phyloP scores from a whole-genome alignment of 2,329 filamentous ascomycete genomes.

The Beauveria sp. region DNA sequence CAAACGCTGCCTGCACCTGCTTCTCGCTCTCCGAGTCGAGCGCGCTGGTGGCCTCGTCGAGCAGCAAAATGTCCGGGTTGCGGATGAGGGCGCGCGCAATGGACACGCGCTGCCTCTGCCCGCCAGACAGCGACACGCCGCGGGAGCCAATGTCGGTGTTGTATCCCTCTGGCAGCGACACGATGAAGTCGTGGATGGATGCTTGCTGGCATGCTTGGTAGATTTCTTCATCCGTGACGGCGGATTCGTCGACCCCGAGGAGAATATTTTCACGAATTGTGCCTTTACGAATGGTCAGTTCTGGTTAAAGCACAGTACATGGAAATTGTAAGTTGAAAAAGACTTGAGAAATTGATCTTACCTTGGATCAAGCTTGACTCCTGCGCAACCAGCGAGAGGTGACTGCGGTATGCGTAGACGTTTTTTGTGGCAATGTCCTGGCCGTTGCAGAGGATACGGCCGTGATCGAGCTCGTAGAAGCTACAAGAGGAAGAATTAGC shows the following conservation, averaged over 20 bases:
- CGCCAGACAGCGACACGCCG: constrained; percentile 59
- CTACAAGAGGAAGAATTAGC: constrained; percentile 18
- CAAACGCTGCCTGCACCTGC: constrained; percentile 58
- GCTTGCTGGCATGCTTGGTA: constrained; percentile 52
- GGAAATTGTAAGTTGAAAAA: too few relatives aligned
- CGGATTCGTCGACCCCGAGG: constrained; percentile 50
- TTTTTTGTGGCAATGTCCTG: constrained; percentile 51
- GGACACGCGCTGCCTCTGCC: constrained; percentile 62
- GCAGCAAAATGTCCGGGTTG: constrained; percentile 54
- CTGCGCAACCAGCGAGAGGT: constrained; percentile 65
- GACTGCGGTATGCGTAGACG: constrained; percentile 53
- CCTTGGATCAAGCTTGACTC: constrained; percentile 66
- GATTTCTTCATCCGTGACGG: constrained; percentile 43
- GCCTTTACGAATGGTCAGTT: constrained; percentile 21
- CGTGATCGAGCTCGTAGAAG: constrained; percentile 62
- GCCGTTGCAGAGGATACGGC: constrained; percentile 57
- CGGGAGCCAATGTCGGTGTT: constrained; percentile 59
- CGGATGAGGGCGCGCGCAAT: constrained; percentile 63
- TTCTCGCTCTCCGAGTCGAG: constrained; percentile 57
- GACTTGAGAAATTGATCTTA: constrained; percentile 13
- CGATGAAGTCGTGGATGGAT: constrained; percentile 64
- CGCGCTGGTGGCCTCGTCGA: constrained; percentile 67
- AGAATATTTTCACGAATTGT: constrained; percentile 63
- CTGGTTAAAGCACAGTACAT: not conserved
- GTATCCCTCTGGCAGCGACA: constrained; percentile 59